Conservation (phyloP, 208 protist genomes). For the Crithidia sp. region DNA sequence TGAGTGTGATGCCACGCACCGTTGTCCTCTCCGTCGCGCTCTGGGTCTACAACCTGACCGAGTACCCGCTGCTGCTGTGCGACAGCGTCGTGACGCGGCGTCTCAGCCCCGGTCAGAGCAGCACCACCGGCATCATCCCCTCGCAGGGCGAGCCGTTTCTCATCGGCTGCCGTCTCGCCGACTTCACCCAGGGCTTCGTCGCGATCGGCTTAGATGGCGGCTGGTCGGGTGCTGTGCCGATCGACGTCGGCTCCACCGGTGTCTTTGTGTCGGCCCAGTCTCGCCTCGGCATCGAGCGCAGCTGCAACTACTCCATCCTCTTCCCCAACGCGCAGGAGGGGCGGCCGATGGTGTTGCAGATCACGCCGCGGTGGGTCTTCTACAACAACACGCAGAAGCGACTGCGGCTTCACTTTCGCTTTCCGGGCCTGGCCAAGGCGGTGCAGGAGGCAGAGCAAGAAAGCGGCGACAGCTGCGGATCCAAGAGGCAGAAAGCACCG, state of each 20-base stretch:
- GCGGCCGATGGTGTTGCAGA: constrained; percentile 60
- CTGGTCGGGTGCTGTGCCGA: constrained; percentile 65
- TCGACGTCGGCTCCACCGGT: constrained; percentile 66
- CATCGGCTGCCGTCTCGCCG: constrained; percentile 58
- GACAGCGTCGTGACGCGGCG: constrained; percentile 52
- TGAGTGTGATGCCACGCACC: constrained; percentile 65
- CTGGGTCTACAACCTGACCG: constrained; percentile 84
- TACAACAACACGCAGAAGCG: constrained; percentile 72
- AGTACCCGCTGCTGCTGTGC: constrained; percentile 75
- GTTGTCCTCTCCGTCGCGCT: constrained; percentile 74
- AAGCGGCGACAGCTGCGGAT: constrained; percentile 28
- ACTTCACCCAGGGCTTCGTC: constrained; percentile 62
- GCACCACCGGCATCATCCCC: constrained; percentile 73
- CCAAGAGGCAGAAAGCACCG: neutral
- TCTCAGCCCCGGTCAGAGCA: constrained; percentile 60
- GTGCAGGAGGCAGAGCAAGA: constrained; percentile 30
- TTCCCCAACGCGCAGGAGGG: constrained; percentile 74
- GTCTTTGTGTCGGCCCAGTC: constrained; percentile 56
- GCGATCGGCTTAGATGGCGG: constrained; percentile 70
- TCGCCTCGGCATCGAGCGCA: constrained; percentile 53
- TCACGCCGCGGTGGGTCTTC: constrained; percentile 83
- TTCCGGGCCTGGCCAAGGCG: constrained; percentile 35
- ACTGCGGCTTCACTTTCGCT: constrained; percentile 65
- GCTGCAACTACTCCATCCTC: constrained; percentile 82
- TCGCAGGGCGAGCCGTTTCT: constrained; percentile 78